Percentiles rank a stretch among this genome's conserved stretches.
Conservation (phyloP, 345 rosid genomes). For the Angophora floribunda region DNA sequence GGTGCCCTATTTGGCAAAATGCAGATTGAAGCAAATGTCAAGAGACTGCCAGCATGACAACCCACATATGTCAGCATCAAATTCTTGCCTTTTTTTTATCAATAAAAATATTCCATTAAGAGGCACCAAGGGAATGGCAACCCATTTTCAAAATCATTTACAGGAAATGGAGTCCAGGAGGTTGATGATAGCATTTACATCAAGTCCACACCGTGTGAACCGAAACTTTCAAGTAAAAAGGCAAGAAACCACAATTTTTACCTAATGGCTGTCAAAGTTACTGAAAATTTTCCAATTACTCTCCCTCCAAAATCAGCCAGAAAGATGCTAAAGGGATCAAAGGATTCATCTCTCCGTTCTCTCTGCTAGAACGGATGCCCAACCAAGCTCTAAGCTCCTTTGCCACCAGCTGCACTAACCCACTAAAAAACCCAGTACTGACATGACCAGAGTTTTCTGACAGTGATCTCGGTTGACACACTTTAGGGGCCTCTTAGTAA, state of each 20-base stretch:
- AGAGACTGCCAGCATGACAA: not conserved
- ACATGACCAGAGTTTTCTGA: not conserved
- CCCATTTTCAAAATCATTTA: not conserved
- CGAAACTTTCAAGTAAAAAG: not conserved
- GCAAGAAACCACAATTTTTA: not conserved
- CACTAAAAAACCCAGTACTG: not conserved
- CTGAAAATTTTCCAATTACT: not conserved
- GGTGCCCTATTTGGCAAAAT: not conserved
- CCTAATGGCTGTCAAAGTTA: not conserved
- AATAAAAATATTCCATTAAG: not conserved
- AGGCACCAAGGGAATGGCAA: not conserved
- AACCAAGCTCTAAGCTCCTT: not conserved
- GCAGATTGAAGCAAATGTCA: not conserved
- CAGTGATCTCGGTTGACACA: not conserved
- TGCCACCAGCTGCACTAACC: not conserved
- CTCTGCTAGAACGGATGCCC: not conserved
- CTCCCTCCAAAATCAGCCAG: not conserved
- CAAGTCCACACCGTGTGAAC: not conserved
- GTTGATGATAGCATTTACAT: not conserved
- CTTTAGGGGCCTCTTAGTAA: not conserved
- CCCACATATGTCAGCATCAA: not conserved
- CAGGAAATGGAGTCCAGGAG: not conserved
- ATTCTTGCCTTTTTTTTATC: not conserved
- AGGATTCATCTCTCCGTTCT: not conserved
- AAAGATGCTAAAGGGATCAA: not conserved